A percentile compares a stretch with the other conserved stretches of the same genome.
Evolutionary conservation across 805 yeast genomes (phyloP).

Genomic region (Nakazawaea laoshanensis): DNA sequence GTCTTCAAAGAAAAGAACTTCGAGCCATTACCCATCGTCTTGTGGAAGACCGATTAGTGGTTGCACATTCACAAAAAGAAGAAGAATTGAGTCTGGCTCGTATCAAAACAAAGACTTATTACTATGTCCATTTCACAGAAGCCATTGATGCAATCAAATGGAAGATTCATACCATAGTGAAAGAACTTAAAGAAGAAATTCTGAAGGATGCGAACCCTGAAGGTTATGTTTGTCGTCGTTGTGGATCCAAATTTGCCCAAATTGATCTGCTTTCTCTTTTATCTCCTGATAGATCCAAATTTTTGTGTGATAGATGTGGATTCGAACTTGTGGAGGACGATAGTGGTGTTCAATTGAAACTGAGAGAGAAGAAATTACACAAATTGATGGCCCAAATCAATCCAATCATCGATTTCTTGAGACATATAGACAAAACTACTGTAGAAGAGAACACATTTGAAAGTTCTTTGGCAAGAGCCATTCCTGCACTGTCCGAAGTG

Average conservation of each 20-base stretch:
- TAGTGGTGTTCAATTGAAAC: conserved; percentile 69
- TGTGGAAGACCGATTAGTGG: conserved; percentile 75
- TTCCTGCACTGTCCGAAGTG: conserved; percentile 74
- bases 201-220: conserved; percentile 84
- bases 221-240: conserved; percentile 85
- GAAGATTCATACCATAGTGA: conserved; percentile 87
- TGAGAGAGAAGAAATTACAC: conserved; percentile 75
- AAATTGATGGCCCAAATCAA: conserved; percentile 82
- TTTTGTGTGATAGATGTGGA: conserved; percentile 80
- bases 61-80: conserved; percentile 65
- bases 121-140: conserved; percentile 82
- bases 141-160: conserved; percentile 95
- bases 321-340: conserved; percentile 79
- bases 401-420: conserved; percentile 76
- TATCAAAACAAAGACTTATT: conserved; percentile 69
- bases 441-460: conserved; percentile 89
- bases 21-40: conserved; percentile 74
- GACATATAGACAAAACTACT: conserved; percentile 70
- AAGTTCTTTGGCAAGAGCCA: conserved; percentile 66
- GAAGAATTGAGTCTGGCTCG: conserved; percentile 57
- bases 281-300: conserved; percentile 73
- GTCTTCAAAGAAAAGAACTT: conserved; percentile 80
- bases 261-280: conserved; percentile 79
- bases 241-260: conserved; percentile 74
- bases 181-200: conserved; percentile 70